Conservation (phyloP, 495 filamentous ascomycete species). For the Cryomyces minteri region DNA sequence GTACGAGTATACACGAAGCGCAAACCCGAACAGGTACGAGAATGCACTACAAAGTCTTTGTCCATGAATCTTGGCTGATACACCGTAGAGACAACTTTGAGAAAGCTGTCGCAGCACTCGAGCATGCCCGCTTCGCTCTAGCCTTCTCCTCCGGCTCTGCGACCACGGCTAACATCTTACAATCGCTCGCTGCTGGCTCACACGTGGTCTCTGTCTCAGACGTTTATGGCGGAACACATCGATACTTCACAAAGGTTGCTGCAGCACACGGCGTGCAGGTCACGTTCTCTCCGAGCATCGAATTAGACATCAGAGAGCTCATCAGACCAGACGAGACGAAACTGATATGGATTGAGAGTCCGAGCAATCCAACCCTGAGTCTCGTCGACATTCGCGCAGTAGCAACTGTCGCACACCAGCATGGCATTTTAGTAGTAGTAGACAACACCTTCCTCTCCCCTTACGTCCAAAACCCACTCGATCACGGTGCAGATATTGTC, state of each 20-base stretch:
- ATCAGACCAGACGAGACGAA: conserved; percentile 74
- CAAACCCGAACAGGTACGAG: conserved; percentile 69
- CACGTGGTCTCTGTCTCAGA: conserved; percentile 94
- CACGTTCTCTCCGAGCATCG: conserved; percentile 81
- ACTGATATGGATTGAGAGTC: conserved; percentile 92
- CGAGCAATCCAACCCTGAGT: conserved; percentile 81
- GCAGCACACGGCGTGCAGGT: conserved; percentile 86
- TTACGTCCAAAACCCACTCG: conserved; percentile 89
- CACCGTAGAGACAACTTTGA: conserved; percentile 64
- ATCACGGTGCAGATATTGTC: conserved; percentile 91
- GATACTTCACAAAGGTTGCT: conserved; percentile 98
- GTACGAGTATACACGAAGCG: conserved; percentile 81
- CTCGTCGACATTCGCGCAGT: conserved; percentile 85
- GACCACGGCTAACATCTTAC: conserved; percentile 79
- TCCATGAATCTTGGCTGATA: neutral
- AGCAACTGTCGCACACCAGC: conserved; percentile 60
- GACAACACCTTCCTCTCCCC: conserved; percentile 97
- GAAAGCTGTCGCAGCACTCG: conserved; percentile 71
- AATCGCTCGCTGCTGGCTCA: conserved; percentile 78
- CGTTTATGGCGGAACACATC: conserved; percentile 92
- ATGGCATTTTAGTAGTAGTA: conserved; percentile 86
- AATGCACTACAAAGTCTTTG: neutral
- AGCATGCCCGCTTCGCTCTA: conserved; percentile 81
- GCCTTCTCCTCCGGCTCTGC: conserved; percentile 93
- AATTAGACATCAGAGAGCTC: conserved; percentile 63